Evolutionary conservation across 2,329 filamentous ascomycete species (phyloP), one percentile per base, ranked within the genome.

Genomic region (Beauveria sp.): DNA sequence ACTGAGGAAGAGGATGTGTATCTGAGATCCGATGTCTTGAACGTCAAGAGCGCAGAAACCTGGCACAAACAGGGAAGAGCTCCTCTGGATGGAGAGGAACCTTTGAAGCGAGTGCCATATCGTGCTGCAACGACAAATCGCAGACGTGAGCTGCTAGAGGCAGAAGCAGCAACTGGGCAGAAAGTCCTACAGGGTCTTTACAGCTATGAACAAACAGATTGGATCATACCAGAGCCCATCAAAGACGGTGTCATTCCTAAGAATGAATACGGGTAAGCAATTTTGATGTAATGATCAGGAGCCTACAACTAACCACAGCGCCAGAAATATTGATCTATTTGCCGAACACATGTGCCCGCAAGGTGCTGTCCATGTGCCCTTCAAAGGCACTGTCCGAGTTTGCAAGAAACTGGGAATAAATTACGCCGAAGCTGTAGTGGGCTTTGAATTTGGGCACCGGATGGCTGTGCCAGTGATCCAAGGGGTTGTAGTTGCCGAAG

Each of bases 21-120:
- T 70, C 81, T 81, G 1, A 86, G 93, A 40, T 82, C 84, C 58
- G 92, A 97, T 66, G 85, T 97, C 0, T 85, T 92, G 2, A 80
- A 83, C 44, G 96, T 96, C 71, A 92, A 96, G 73, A 96, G 91
- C 30, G 89, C 90, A 1, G 94, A 99, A 71, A 96, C 91, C 1
- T 99, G 94, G 94, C 94, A 97, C 71, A 97, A 97, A 71, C 93
- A 97, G 77, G 94, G 94, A 0, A 84, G 93, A 12, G 88, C 86
- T 28, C 86, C 94, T 3, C 81, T 84, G 28, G 70, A 79, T 0
- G 91, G 90, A 3, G 86, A 89, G 65, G 76, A 85, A 54, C 90
- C 94, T 0, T 75, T 97, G 63, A 99, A 99, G 72, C 82, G 84
- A 47, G 94, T 96, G 0, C 91, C 93, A 0, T 92, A 94, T 70